Evolutionary conservation across 805 yeast species (phyloP).

Genomic region (Teunomyces stri): DNA sequence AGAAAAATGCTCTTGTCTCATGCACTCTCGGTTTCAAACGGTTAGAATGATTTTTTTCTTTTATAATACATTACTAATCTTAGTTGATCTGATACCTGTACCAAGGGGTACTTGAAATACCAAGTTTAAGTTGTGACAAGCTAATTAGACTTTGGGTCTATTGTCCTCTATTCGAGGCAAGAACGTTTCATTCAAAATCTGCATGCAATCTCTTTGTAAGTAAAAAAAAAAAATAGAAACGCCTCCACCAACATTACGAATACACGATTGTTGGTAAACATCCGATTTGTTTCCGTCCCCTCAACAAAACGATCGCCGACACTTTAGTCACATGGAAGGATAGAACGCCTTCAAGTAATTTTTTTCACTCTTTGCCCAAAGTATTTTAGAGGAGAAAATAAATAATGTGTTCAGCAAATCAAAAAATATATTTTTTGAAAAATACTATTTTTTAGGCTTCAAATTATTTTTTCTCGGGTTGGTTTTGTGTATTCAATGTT

Average conservation of each 20-base stretch:
- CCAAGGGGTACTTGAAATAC: background rate
- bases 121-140: background rate
- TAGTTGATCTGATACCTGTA: background rate
- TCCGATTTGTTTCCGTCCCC: background rate
- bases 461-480: background rate
- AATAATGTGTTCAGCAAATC: background rate
- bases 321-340: conserved; percentile 2
- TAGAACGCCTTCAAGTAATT: background rate
- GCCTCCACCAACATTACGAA: background rate
- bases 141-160: background rate
- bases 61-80: background rate
- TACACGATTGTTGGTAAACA: background rate
- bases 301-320: background rate
- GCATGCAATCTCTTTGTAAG: background rate
- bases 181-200: conserved; percentile 1
- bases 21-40: background rate
- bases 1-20: background rate
- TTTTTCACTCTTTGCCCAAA: background rate
- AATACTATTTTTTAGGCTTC: conserved; percentile 1
- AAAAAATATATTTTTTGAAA: background rate
- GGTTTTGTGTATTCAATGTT: conserved; percentile 1
- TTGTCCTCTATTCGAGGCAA: conserved; percentile 1
- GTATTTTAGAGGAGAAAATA: conserved; percentile 1
- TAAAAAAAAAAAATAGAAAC: background rate
- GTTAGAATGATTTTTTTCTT: background rate